Percentiles rank a stretch among this genome's conserved stretches.
Conservation (phyloP, 2,329 filamentous ascomycete species). For the Aurifilum marmelostoma region DNA sequence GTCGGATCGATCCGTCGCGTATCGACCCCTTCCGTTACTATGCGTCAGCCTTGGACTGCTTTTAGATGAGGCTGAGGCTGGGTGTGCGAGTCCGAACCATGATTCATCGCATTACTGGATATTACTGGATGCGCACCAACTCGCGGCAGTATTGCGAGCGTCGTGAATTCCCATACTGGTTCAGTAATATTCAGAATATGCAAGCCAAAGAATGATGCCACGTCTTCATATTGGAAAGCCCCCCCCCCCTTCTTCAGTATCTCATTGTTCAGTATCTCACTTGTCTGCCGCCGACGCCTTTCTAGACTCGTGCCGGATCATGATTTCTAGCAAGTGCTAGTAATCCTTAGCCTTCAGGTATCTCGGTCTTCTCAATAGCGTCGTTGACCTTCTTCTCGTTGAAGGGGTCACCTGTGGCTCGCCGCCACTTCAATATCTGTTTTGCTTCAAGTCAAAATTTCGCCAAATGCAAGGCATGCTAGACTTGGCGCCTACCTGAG, state of each 20-base stretch:
- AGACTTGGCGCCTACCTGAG: neutral
- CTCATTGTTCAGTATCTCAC: neutral
- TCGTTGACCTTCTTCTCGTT: neutral
- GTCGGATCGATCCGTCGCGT: neutral
- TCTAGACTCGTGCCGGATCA: neutral
- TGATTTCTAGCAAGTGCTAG: neutral
- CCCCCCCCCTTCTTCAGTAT: too few relatives aligned
- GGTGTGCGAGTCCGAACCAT: neutral
- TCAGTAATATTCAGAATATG: neutral
- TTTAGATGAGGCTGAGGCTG: slow-evolving; percentile 1
- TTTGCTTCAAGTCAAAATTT: neutral
- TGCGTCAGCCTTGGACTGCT: slow-evolving; percentile 3
- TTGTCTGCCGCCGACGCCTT: neutral
- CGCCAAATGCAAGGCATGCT: neutral
- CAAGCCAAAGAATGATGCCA: neutral
- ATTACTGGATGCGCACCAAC: neutral
- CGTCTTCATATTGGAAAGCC: too few relatives aligned
- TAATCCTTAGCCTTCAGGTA: neutral
- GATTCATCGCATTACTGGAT: neutral
- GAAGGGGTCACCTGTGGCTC: neutral
- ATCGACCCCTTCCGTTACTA: neutral
- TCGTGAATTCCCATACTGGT: neutral
- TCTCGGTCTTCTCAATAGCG: neutral
- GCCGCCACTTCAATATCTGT: neutral
- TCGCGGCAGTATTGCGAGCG: neutral